Evolutionary conservation across 1,284 basidiomycete species (phyloP), one percentile per base, ranked within the genome.

Genomic region (Rhodotorula sp.): DNA sequence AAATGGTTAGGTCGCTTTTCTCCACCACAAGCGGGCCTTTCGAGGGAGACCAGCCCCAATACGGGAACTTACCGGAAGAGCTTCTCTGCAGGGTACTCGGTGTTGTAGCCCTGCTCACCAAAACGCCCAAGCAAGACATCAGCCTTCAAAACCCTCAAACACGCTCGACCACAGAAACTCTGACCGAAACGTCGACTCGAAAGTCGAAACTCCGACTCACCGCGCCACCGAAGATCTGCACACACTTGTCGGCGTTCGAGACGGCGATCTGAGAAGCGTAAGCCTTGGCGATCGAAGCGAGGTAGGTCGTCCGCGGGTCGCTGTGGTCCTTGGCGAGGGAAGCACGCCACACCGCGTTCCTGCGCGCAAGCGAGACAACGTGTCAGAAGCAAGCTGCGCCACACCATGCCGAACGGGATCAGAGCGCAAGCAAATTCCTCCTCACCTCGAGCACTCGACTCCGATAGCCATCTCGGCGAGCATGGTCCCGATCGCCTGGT

Each of bases 391-490:
- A 34, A 34, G 34, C 34, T 8, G 34, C 34, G 34, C 34, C 34
- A 34, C 34, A 8, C 34, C 34, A 7, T 8, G 34, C 34, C 34
- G 34, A 34, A 34, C 34, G 34, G 34, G 5, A 34, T 34, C 34
- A 34, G 34, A 23, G 49, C n/a, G 23, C 23, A 12, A 26, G 29
- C 47, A 2, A 52, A 6, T 16, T 12, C n/a, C 16, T 20, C 58
- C 66, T 48, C 1, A 67, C 66, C 67, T 61, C 63, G 67, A 57
- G 58, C 39, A 47, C 39, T 72, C 70, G 57, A 62, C 64, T 29
- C 78, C 80, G 79, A 86, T 85, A 14, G 85, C 84, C 86, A 87
- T 87, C 73, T 87, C 85, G 21, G 85, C 85, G 8, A 87, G 81
- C 81, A 86, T 84, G 79, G 85, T 85, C 12, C 83, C 84, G 39